Evolutionary conservation across 2,329 filamentous ascomycete genomes (phyloP).

Genomic region (Diaporthe aspalathi): DNA sequence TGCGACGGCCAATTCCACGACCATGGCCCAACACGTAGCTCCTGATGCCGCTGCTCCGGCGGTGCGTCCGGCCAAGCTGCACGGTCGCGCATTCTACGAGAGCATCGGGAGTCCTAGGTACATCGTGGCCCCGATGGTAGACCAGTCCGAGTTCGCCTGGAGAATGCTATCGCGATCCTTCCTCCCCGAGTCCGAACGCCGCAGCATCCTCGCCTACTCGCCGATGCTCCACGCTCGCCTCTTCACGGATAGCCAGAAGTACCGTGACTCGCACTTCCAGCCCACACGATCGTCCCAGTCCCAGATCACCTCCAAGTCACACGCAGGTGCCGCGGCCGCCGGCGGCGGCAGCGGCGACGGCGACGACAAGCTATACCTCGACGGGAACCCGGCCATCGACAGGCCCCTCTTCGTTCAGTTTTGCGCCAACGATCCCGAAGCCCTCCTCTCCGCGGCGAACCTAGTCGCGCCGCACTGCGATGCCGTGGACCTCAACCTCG

Average conservation of each 20-base stretch:
- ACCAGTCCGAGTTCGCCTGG: constrained; percentile 99
- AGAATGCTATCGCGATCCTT: constrained; percentile 96
- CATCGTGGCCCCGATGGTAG: constrained; percentile 96
- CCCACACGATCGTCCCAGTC: constrained; percentile 56
- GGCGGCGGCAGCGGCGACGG: constrained; percentile 41
- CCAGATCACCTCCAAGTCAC: constrained; percentile 20
- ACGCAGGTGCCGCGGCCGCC: constrained; percentile 37
- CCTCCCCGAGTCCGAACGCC: constrained; percentile 73
- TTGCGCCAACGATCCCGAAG: constrained; percentile 88
- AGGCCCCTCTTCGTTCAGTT: constrained; percentile 96
- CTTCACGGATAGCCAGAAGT: constrained; percentile 80
- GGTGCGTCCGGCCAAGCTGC: constrained; percentile 66
- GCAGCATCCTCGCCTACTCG: constrained; percentile 84
- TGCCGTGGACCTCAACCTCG: constrained; percentile 93
- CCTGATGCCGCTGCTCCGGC: constrained; percentile 34
- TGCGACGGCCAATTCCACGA: constrained; percentile 18
- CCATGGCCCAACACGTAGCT: constrained; percentile 39
- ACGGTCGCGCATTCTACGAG: constrained; percentile 92
- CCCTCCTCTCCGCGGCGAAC: constrained; percentile 81
- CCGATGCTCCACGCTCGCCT: constrained; percentile 97
- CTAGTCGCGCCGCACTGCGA: constrained; percentile 89
- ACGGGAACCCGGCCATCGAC: constrained; percentile 87
- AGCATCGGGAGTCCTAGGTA: constrained; percentile 92
- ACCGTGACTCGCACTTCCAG: constrained; percentile 85
- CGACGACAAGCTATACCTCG: constrained; percentile 67